phyloP scores from a whole-genome alignment of 306 rosid species.

The Calophaca sinica region DNA sequence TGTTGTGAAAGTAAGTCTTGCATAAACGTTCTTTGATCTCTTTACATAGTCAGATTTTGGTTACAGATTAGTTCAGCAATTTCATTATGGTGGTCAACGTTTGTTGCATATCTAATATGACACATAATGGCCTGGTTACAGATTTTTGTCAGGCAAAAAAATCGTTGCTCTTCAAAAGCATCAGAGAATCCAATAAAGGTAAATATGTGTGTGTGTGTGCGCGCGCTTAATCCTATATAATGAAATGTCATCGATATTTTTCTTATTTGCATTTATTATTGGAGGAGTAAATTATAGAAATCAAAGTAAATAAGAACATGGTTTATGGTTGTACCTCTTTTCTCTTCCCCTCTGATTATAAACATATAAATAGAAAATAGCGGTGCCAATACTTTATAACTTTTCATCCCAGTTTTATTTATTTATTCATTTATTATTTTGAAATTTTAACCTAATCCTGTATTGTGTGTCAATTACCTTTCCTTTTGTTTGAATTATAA shows the following conservation, averaged over 20 bases:
- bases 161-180: conserved; percentile 90
- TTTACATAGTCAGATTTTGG: background rate
- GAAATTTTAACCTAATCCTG: background rate
- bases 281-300: conserved; percentile 14
- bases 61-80: background rate
- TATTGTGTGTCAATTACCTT: too few relatives aligned
- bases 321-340: conserved; percentile 1
- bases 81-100: conserved; percentile 28
- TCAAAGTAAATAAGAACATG: conserved; percentile 20
- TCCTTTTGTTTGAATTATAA: too few relatives aligned
- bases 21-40: conserved; percentile 23
- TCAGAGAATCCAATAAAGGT: conserved; percentile 95
- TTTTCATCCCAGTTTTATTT: background rate
- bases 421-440: background rate
- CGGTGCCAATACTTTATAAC: conserved; percentile 1
- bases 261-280: background rate
- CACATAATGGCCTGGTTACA: conserved; percentile 56
- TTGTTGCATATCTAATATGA: conserved; percentile 48
- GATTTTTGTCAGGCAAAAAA: conserved; percentile 99
- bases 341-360: conserved; percentile 19
- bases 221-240: conserved; percentile 28
- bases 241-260: conserved; percentile 15
- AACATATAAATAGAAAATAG: conserved; percentile 2
- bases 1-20: conserved; percentile 27
- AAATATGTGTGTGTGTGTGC: conserved; percentile 16